Percentiles rank a stretch among this genome's conserved stretches.
These are phyloP conservation scores for Colletotrichum viniferum DNA, from an alignment of 2,329 filamentous ascomycete species.

Conservation along the genomic window DNA sequence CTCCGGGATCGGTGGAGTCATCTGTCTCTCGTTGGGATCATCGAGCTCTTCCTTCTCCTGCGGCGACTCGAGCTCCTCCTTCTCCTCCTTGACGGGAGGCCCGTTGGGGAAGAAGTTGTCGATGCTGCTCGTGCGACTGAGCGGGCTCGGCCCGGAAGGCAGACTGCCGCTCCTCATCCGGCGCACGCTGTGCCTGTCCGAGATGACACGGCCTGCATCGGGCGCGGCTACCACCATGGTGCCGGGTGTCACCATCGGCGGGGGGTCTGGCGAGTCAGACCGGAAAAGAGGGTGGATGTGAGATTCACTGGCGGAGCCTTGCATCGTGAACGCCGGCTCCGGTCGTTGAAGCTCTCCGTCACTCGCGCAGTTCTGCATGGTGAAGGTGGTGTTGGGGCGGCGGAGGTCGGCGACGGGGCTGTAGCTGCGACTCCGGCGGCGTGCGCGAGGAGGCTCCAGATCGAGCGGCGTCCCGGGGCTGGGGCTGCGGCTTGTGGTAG, in stretches of 20 bases:
- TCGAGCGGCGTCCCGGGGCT: constrained; percentile 68
- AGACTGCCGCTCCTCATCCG: constrained; percentile 63
- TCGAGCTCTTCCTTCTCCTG: constrained; percentile 19
- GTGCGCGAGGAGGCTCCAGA: constrained; percentile 50
- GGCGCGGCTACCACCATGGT: constrained; percentile 75
- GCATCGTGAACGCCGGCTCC: constrained; percentile 32
- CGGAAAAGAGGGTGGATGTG: constrained; percentile 82
- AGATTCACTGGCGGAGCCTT: constrained; percentile 56
- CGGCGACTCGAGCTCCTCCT: constrained; percentile 24
- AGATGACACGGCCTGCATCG: constrained; percentile 68
- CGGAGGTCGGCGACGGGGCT: constrained; percentile 55
- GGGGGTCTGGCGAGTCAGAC: constrained; percentile 71
- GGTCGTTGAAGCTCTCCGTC: constrained; percentile 56
- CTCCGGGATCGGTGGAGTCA: constrained; percentile 66
- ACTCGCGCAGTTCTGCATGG: constrained; percentile 41
- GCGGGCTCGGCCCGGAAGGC: constrained; percentile 49
- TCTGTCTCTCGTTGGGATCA: constrained; percentile 41
- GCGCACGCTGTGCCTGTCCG: constrained; percentile 54
- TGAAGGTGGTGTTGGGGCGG: constrained; percentile 25
- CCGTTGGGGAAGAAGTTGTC: constrained; percentile 45
- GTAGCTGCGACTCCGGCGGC: constrained; percentile 55
- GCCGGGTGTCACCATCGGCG: constrained; percentile 68
- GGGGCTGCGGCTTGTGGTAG: constrained; percentile 66
- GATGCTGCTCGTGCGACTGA: constrained; percentile 54
- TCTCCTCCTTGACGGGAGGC: constrained; percentile 26